Evolutionary conservation across 2,329 filamentous ascomycete genomes (phyloP).

Genomic region (Trichoderma afroharzianum): DNA sequence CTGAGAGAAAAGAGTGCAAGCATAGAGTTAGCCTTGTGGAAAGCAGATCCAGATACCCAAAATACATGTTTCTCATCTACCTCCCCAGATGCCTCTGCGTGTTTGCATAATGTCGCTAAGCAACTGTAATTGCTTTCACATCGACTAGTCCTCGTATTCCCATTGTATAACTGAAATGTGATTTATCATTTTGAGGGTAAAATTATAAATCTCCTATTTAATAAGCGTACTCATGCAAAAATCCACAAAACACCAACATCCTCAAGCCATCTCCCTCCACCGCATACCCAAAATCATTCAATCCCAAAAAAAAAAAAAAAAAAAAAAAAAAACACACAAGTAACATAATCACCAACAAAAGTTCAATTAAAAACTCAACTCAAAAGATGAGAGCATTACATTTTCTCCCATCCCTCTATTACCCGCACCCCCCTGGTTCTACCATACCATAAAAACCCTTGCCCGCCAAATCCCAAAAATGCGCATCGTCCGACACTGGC

Average conservation of each 20-base stretch:
- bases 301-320: neutral
- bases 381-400: neutral
- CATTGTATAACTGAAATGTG: neutral
- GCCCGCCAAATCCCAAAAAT: neutral
- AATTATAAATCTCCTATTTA: neutral
- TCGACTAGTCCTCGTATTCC: no score
- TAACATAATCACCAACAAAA: neutral
- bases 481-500: neutral
- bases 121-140: neutral
- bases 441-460: neutral
- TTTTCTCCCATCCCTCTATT: neutral
- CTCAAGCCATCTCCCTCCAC: neutral
- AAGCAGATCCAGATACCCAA: constrained; percentile 2
- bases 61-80: neutral
- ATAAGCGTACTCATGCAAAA: neutral
- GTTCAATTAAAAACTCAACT: neutral
- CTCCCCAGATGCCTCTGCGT: neutral
- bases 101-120: neutral
- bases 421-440: neutral
- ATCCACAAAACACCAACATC: neutral
- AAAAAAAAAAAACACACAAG: neutral
- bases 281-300: neutral
- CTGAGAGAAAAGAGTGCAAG: neutral
- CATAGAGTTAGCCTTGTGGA: neutral
- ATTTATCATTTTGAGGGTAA: neutral